phyloP scores from a whole-genome alignment of 208 protist species.

The Wallacemonas sp. region DNA sequence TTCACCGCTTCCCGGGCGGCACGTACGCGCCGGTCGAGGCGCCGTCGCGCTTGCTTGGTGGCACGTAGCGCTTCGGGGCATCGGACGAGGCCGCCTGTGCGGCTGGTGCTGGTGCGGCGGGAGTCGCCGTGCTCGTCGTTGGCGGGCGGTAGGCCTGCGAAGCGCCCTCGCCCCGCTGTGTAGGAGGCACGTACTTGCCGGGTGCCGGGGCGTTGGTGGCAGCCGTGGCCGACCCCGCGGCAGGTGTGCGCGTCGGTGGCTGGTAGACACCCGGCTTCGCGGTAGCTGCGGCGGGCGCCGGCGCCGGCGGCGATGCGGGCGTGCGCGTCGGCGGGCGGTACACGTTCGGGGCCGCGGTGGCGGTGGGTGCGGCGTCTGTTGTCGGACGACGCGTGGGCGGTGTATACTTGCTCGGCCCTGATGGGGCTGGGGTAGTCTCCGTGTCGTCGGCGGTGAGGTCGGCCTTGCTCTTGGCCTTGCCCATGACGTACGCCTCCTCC shows the following conservation, averaged over 20 bases:
- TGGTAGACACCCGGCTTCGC: conserved; percentile 1
- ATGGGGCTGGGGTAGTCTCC: neutral
- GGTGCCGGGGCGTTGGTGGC: neutral
- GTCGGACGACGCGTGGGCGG: neutral
- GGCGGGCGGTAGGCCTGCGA: neutral
- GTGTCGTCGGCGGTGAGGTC: neutral
- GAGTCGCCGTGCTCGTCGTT: neutral
- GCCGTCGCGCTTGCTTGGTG: conserved; percentile 32
- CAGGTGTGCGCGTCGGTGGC: neutral
- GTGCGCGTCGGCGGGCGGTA: neutral
- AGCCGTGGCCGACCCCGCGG: neutral
- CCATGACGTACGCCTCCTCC: conserved; percentile 36
- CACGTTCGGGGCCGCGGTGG: neutral
- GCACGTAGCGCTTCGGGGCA: conserved; percentile 36
- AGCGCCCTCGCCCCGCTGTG: neutral
- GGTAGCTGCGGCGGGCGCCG: neutral
- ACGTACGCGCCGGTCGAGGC: conserved; percentile 28
- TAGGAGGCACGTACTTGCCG: conserved; percentile 6
- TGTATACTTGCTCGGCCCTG: neutral
- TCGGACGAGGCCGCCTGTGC: conserved; percentile 1
- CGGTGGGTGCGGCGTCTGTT: neutral
- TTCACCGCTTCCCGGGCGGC: conserved; percentile 31
- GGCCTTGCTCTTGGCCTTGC: conserved; percentile 23
- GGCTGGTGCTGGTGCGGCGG: neutral
- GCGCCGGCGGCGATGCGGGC: neutral